phyloP scores from a whole-genome alignment of 2,329 filamentous ascomycete genomes.

The Myriosclerotinia curreyana region DNA sequence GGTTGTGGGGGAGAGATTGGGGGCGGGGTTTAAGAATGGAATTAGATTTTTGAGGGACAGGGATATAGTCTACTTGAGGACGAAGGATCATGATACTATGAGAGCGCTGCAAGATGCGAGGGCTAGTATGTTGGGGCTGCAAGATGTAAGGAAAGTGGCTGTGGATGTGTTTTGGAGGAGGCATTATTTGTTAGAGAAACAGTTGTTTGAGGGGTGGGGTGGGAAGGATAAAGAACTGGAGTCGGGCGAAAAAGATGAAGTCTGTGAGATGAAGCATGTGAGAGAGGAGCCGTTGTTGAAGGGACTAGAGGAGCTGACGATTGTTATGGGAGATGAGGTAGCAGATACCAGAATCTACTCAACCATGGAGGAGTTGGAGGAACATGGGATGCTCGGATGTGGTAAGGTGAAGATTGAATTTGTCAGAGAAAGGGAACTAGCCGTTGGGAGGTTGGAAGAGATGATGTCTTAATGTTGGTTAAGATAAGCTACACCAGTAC shows the following conservation, averaged over 20 bases:
- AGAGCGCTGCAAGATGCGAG: constrained; percentile 5
- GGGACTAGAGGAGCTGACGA: constrained; percentile 5
- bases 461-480: too few relatives aligned
- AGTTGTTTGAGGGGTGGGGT: constrained; percentile 14
- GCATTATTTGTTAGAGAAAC: constrained; percentile 15
- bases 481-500: not conserved
- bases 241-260: not conserved
- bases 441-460: not conserved
- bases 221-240: not conserved
- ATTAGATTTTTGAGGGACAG: constrained; percentile 8
- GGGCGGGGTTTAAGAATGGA: not conserved
- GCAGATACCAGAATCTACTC: not conserved
- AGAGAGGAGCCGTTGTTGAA: constrained; percentile 14
- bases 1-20: not conserved
- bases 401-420: not conserved
- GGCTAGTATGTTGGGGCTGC: not conserved
- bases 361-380: not conserved
- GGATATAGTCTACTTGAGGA: constrained; percentile 13
- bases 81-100: not conserved
- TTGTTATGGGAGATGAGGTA: constrained; percentile 4
- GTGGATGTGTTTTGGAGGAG: not conserved
- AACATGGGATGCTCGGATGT: not conserved
- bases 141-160: not conserved
- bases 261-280: not conserved
- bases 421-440: not conserved